Conservation (phyloP, 2,329 filamentous ascomycete species). For the Trichoderma koningii region DNA sequence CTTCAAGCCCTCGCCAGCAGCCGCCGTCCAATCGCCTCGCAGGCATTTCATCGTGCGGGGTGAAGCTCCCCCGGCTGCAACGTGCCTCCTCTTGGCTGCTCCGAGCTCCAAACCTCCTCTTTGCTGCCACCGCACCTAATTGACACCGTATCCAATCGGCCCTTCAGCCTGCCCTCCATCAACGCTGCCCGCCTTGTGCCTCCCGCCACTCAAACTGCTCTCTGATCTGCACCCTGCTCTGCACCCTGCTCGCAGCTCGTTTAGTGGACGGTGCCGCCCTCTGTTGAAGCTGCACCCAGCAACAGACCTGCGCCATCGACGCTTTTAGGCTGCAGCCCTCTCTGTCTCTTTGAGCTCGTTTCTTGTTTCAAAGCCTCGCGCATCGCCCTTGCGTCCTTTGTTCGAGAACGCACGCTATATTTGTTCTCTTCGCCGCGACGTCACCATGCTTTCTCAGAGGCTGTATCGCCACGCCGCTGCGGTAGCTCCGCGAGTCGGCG, state of each 20-base stretch:
- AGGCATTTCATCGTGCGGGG: constrained; percentile 33
- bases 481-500: constrained; percentile 49
- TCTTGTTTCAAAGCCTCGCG: not conserved
- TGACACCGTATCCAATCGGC: constrained; percentile 36
- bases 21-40: constrained; percentile 2
- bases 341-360: not conserved
- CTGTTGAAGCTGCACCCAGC: not conserved
- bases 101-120: constrained; percentile 2
- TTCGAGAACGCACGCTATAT: constrained; percentile 24
- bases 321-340: not conserved
- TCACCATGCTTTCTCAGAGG: constrained; percentile 54
- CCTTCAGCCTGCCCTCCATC: constrained; percentile 38
- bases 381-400: constrained; percentile 19
- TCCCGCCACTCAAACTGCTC: constrained; percentile 14
- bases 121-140: constrained; percentile 3
- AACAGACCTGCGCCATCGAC: not conserved
- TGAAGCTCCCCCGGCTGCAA: constrained; percentile 26
- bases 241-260: constrained; percentile 18
- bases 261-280: constrained; percentile 3
- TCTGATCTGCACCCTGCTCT: constrained; percentile 21
- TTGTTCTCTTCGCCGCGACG: constrained; percentile 27
- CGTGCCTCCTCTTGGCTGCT: constrained; percentile 29
- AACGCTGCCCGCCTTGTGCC: constrained; percentile 17
- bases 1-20: constrained; percentile 2
- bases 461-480: constrained; percentile 50